Evolutionary conservation across 2,329 filamentous ascomycete species (phyloP), one percentile per base, ranked within the genome.

Genomic region (Gnomoniopsis sp.): DNA sequence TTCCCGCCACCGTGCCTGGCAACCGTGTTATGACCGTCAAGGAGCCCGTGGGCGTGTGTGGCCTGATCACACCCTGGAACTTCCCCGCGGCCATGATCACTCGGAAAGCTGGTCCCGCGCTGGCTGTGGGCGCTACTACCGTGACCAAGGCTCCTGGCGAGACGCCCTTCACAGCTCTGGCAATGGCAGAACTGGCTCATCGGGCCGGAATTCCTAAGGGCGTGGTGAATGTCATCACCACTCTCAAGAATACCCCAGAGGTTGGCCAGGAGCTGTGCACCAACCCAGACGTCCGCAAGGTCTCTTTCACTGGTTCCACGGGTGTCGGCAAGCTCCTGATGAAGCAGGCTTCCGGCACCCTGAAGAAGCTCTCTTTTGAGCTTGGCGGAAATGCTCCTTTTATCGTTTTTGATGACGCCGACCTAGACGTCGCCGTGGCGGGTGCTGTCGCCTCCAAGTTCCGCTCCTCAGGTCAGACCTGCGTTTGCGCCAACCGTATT

Each of bases 41-140:
- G 75, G 89, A 96, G 73, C 91, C 91, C 0, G 85, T 96, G 17
- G 91, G 91, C 55, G 91, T 96, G 15, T 90, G 88, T 68, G 91
- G 88, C 2, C 77, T 95, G 53, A 91, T 96, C 63, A 92, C 90
- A 11, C 91, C 91, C 57, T 95, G 91, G 91, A 96, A 96, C 75
- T 96, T 96, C 68, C 88, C 88, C 14, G 85, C 87, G 2, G 88
- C 88, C 52, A 91, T 91, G 88, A 85, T 90, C 64, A 88, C 86
- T 7, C 77, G 87, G 60, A 89, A 89, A 72, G 80, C 87, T 53
- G 87, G 83, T 2, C 85, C 90, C 1, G 90, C 89, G 10, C 80
- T 98, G 57, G 95, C 95, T 19, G 93, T 92, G n/a, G 95, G 95
- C 59, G 98, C 93, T 76, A 96, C 93, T 0, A 90, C 96, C 2